These are phyloP conservation scores for Penicillium sp. DNA, from an alignment of 2,329 filamentous ascomycete genomes.

Conservation along the genomic window DNA sequence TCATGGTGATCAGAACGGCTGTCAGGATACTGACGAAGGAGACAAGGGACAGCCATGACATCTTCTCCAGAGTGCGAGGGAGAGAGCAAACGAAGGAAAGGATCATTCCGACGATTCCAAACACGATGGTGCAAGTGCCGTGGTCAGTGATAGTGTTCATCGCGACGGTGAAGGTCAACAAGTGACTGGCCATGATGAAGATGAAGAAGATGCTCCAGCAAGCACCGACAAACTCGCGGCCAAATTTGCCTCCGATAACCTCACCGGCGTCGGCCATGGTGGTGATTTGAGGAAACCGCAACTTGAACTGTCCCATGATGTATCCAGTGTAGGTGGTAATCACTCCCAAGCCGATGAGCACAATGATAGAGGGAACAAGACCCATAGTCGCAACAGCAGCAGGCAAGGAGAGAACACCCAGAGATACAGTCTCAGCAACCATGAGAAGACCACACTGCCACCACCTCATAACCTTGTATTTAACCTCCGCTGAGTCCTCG, in stretches of 20 bases:
- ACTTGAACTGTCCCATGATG: conserved; percentile 61
- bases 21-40: conserved; percentile 65
- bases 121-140: conserved; percentile 64
- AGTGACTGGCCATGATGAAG: conserved; percentile 71
- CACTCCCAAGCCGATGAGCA: conserved; percentile 55
- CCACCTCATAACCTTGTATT: conserved; percentile 55
- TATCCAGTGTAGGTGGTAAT: conserved; percentile 62
- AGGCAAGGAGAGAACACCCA: conserved; percentile 57
- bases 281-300: conserved; percentile 58
- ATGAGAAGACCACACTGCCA: conserved; percentile 51
- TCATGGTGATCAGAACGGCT: conserved; percentile 67
- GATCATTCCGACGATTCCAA: conserved; percentile 59
- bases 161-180: conserved; percentile 69
- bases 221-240: conserved; percentile 62
- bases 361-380: conserved; percentile 53
- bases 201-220: conserved; percentile 65
- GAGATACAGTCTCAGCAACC: conserved; percentile 57
- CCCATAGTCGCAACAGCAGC: conserved; percentile 53
- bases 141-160: conserved; percentile 65
- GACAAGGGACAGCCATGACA: conserved; percentile 62
- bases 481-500: conserved; percentile 44
- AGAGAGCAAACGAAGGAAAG: conserved; percentile 61
- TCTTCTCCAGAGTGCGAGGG: conserved; percentile 62
- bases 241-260: conserved; percentile 60
- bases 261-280: conserved; percentile 69